Evolutionary conservation across 2,329 filamentous ascomycete genomes (phyloP).

Genomic region (Sordariomycetes sp.): DNA sequence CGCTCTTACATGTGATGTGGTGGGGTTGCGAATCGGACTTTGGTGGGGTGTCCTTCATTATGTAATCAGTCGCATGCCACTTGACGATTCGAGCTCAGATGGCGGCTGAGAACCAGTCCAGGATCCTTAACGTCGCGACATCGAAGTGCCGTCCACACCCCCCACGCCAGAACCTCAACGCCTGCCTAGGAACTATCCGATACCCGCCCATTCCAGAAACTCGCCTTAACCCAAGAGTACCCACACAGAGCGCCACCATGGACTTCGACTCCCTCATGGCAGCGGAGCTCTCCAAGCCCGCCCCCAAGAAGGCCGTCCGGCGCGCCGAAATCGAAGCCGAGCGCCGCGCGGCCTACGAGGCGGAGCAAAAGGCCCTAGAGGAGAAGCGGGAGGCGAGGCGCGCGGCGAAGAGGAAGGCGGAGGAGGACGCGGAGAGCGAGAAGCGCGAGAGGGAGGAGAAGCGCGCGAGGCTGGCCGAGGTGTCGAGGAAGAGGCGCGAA

Average conservation of each 20-base stretch:
- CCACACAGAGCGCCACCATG: constrained; percentile 41
- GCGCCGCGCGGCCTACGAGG: constrained; percentile 65
- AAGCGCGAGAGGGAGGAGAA: constrained; percentile 67
- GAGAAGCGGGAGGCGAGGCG: constrained; percentile 55
- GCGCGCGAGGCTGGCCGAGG: constrained; percentile 65
- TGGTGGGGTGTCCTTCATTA: too few species aligned
- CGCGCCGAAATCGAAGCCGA: constrained; percentile 78
- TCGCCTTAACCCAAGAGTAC: not conserved
- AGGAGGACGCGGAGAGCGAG: constrained; percentile 69
- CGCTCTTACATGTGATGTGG: too few species aligned
- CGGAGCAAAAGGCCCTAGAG: constrained; percentile 66
- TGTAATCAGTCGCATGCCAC: too few species aligned
- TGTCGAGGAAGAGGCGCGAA: constrained; percentile 56
- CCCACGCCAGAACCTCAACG: too few species aligned
- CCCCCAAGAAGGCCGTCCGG: constrained; percentile 64
- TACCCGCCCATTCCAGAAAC: not conserved
- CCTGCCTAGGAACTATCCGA: too few species aligned
- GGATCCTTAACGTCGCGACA: not conserved
- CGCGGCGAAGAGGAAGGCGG: constrained; percentile 72
- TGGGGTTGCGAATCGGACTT: too few species aligned
- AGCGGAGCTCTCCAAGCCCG: constrained; percentile 78
- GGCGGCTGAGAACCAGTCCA: too few species aligned
- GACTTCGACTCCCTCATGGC: constrained; percentile 93
- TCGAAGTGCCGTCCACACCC: not conserved
- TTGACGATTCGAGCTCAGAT: too few species aligned